These are phyloP conservation scores for Cyberlindnera mycetangii DNA, from an alignment of 805 yeast genomes.

Conservation along the genomic window DNA sequence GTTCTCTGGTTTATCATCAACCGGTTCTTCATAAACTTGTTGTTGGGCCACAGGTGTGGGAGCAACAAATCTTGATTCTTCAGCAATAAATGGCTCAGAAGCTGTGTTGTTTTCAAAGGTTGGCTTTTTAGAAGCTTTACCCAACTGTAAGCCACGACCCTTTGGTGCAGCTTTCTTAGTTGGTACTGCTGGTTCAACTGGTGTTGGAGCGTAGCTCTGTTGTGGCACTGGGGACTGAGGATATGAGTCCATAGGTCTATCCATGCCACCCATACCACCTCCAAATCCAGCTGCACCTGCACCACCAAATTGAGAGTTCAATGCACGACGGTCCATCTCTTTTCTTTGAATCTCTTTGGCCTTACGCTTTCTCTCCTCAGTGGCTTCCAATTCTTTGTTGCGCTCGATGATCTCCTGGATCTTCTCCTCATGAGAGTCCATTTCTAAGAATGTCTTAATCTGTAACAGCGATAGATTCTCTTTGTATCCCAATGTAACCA, in stretches of 20 bases:
- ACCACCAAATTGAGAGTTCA: constrained; percentile 8
- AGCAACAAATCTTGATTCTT: constrained; percentile 22
- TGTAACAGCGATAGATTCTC: constrained; percentile 82
- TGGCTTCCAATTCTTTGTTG: constrained; percentile 95
- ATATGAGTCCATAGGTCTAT: constrained; percentile 2
- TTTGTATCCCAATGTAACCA: constrained; percentile 82
- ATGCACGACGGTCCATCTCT: constrained; percentile 62
- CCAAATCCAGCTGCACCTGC: constrained; percentile 11
- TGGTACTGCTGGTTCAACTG: constrained; percentile 21
- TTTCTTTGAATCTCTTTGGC: constrained; percentile 87
- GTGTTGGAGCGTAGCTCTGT: constrained; percentile 23
- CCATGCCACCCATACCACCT: constrained; percentile 13
- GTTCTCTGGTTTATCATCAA: constrained; percentile 40
- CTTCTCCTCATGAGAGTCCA: constrained; percentile 98
- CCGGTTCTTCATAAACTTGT: constrained; percentile 5
- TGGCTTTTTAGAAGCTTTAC: constrained; percentile 40
- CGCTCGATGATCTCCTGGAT: constrained; percentile 97
- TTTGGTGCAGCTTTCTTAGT: constrained; percentile 38
- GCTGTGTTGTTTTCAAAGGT: constrained; percentile 18
- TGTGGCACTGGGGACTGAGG: constrained; percentile 10
- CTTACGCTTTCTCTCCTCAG: constrained; percentile 93
- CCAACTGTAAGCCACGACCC: constrained; percentile 78
- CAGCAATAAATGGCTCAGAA: constrained; percentile 32
- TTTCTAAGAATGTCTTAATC: constrained; percentile 84
- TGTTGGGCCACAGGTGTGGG: constrained; percentile 5